Conservation (phyloP, 768 basidiomycete genomes). For the Phaeotremella fagi region DNA sequence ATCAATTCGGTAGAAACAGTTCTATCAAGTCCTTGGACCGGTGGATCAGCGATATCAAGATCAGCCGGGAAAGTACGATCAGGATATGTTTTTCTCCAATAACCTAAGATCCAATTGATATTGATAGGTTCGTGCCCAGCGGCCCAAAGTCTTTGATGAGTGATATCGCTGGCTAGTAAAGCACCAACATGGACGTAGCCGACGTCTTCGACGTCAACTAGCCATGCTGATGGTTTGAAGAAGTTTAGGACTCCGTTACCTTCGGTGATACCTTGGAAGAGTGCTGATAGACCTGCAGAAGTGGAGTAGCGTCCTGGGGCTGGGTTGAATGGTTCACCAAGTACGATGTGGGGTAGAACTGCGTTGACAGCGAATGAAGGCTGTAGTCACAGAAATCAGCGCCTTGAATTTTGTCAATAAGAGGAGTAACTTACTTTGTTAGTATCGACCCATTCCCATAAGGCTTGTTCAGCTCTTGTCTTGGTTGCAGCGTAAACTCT, state of each 20-base stretch:
- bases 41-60: background rate
- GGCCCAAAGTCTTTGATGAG: conserved; percentile 2
- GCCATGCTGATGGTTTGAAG: background rate
- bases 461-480: background rate
- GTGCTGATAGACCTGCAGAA: background rate
- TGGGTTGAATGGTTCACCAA: conserved; percentile 1
- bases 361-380: conserved; percentile 1
- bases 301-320: background rate
- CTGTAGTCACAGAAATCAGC: background rate
- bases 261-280: conserved; percentile 7
- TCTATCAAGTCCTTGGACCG: background rate
- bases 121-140: conserved; percentile 1
- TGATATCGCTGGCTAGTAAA: conserved; percentile 3
- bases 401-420: background rate
- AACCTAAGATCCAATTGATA: conserved; percentile 9
- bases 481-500: background rate
- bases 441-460: conserved; percentile 1
- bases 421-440: background rate
- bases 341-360: background rate
- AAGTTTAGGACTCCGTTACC: background rate
- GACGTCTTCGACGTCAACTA: conserved; percentile 9
- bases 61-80: conserved; percentile 1
- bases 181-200: conserved; percentile 9
- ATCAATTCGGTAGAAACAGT: background rate
- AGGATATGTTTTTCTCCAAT: conserved; percentile 12